A percentile compares a stretch with the other conserved stretches of the same genome.
Evolutionary conservation across 768 basidiomycete genomes (phyloP).

Genomic region (Boletus sp.): DNA sequence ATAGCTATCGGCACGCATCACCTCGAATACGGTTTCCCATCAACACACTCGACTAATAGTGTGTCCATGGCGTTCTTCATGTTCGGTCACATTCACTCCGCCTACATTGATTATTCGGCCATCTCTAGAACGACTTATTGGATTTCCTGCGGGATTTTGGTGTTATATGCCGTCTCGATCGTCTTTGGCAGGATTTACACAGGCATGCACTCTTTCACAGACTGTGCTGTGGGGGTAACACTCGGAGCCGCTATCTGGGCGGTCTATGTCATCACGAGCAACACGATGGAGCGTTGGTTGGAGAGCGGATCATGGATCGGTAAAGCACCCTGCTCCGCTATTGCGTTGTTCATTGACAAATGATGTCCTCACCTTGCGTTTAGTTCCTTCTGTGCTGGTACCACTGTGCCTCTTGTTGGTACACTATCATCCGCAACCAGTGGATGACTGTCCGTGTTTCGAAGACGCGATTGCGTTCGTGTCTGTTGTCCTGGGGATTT

Average conservation of each 20-base stretch:
- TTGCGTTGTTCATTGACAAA: constrained; percentile 15
- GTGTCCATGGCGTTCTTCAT: constrained; percentile 87
- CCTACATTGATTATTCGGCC: constrained; percentile 36
- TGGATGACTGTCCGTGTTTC: constrained; percentile 97
- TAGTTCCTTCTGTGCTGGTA: constrained; percentile 60
- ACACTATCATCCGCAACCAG: constrained; percentile 91
- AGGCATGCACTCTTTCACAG: constrained; percentile 86
- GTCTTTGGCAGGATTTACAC: constrained; percentile 82
- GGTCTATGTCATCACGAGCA: constrained; percentile 34
- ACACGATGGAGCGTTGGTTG: constrained; percentile 44
- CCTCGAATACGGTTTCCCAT: constrained; percentile 93
- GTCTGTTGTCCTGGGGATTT: constrained; percentile 77
- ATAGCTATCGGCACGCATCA: constrained; percentile 77
- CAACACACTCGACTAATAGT: constrained; percentile 91
- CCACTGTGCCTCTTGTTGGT: constrained; percentile 69
- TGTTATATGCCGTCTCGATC: constrained; percentile 65
- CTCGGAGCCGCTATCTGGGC: constrained; percentile 71
- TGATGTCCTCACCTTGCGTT: not conserved
- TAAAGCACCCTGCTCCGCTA: constrained; percentile 22
- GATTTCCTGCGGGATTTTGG: constrained; percentile 43
- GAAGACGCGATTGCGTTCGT: constrained; percentile 94
- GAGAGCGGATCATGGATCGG: constrained; percentile 36
- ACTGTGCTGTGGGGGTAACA: constrained; percentile 60
- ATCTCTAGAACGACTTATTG: constrained; percentile 49
- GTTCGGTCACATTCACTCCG: constrained; percentile 55